A percentile compares a stretch with the other conserved stretches of the same genome.
phyloP scores from a whole-genome alignment of 202 grass and related monocot species.

The Brachypodium distachyon region DNA sequence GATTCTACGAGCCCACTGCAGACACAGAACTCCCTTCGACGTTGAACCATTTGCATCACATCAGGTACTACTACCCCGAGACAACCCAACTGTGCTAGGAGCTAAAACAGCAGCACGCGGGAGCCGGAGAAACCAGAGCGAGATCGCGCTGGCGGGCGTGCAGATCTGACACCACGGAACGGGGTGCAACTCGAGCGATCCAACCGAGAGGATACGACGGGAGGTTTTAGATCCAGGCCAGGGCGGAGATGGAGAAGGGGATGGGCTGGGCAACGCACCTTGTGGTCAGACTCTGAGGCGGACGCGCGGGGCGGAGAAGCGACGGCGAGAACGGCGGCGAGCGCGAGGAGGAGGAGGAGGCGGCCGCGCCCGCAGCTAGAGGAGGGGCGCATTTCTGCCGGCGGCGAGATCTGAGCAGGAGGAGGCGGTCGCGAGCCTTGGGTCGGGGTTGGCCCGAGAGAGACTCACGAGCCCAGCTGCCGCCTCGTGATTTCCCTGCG shows the following conservation, averaged over 20 bases:
- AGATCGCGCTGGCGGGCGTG: constrained; percentile 7
- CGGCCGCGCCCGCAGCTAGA: background rate
- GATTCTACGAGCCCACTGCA: background rate
- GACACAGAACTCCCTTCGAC: background rate
- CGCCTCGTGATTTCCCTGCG: constrained; percentile 1
- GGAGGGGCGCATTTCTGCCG: constrained; percentile 38
- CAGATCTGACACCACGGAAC: constrained; percentile 14
- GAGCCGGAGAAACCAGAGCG: background rate
- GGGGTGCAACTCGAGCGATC: background rate
- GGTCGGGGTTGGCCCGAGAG: constrained; percentile 26
- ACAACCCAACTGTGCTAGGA: background rate
- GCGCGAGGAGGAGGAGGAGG: background rate
- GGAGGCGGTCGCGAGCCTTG: background rate
- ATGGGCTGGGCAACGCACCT: constrained; percentile 16
- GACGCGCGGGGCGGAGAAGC: constrained; percentile 6
- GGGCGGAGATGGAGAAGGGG: no score
- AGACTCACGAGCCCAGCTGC: constrained; percentile 7
- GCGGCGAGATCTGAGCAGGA: constrained; percentile 45
- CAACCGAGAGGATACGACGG: background rate
- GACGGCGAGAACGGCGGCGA: background rate
- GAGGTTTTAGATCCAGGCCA: constrained; percentile 16
- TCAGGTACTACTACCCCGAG: background rate
- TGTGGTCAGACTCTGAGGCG: constrained; percentile 69
- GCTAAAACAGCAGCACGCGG: background rate
- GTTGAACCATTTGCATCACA: background rate